Conservation (phyloP, 192 early-diverging fungal genomes). For the Backusella westeae region DNA sequence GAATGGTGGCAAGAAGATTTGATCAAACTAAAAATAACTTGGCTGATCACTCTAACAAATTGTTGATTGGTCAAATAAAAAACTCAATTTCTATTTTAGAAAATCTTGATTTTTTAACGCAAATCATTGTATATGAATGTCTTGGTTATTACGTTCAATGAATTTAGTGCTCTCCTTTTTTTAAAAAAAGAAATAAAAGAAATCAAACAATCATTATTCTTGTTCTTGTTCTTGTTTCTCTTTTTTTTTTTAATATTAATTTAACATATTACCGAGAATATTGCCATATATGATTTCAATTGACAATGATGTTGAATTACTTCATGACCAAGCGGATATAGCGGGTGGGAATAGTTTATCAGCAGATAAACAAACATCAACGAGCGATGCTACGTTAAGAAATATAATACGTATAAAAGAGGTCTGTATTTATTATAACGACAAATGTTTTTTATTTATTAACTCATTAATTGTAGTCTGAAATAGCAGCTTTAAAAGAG, state of each 20-base stretch:
- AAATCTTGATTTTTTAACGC: too few species aligned
- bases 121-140: neutral
- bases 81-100: too few species aligned
- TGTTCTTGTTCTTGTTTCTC: neutral
- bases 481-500: conserved; percentile 14
- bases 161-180: neutral
- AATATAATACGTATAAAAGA: neutral
- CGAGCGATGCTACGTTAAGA: neutral
- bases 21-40: too few species aligned
- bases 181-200: neutral
- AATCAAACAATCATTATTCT: neutral
- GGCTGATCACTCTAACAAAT: too few species aligned
- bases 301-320: neutral
- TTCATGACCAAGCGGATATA: neutral
- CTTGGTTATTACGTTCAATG: neutral
- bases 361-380: neutral
- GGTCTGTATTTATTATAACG: neutral
- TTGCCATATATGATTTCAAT: neutral
- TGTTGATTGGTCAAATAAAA: too few species aligned
- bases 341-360: neutral
- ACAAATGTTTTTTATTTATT: neutral
- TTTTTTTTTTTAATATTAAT: neutral
- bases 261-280: neutral
- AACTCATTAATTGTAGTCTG: neutral
- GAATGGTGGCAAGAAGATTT: too few species aligned